These are phyloP conservation scores for Solanum bulbocastanum DNA, from an alignment of 257 asterid genomes.

Conservation along the genomic window DNA sequence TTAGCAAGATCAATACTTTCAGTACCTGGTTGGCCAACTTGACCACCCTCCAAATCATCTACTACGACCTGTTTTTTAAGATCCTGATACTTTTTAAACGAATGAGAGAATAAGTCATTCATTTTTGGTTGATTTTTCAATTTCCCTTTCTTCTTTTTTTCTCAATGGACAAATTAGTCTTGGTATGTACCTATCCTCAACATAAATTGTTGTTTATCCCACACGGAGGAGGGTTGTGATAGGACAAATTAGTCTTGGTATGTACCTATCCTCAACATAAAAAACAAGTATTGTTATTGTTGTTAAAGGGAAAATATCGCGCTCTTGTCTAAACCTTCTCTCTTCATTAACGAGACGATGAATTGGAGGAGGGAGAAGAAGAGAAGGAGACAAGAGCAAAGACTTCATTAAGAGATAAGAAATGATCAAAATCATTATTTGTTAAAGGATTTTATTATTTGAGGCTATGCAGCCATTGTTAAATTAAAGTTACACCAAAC, in stretches of 20 bases:
- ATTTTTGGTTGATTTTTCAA: constrained; percentile 6
- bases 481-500: constrained; percentile 1
- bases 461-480: constrained; percentile 10
- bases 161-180: neutral
- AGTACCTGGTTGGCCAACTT: neutral
- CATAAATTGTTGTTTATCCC: neutral
- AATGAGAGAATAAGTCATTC: constrained; percentile 35
- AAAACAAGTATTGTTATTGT: neutral
- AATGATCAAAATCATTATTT: neutral
- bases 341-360: constrained; percentile 1
- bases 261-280: too few relatives aligned
- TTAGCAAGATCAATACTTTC: constrained; percentile 17
- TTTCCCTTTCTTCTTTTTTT: neutral
- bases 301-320: neutral
- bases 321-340: constrained; percentile 12
- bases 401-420: constrained; percentile 8
- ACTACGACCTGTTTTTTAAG: constrained; percentile 20
- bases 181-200: neutral
- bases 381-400: constrained; percentile 21
- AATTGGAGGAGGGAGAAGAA: constrained; percentile 18
- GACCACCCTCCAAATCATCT: constrained; percentile 27
- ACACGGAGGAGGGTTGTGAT: neutral
- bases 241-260: too few relatives aligned
- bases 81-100: constrained; percentile 29
- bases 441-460: constrained; percentile 2